Evolutionary conservation across 306 rosid species (phyloP).

Genomic region (Corylus heterophylla): DNA sequence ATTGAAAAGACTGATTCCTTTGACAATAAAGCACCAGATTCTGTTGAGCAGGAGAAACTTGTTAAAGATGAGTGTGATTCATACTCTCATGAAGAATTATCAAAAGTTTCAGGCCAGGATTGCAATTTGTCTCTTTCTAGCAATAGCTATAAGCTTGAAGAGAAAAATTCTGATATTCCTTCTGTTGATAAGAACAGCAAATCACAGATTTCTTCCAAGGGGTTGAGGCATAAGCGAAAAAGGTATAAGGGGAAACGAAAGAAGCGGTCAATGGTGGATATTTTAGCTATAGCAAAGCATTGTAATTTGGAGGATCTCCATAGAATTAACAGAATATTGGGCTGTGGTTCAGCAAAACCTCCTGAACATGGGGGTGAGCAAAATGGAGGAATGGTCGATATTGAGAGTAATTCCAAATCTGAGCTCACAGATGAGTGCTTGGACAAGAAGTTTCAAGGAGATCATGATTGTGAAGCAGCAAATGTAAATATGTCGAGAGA

Average conservation of each 20-base stretch:
- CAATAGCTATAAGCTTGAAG: slow-evolving; percentile 27
- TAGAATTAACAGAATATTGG: slow-evolving; percentile 34
- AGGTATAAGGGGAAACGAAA: slow-evolving; percentile 40
- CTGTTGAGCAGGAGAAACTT: slow-evolving; percentile 13
- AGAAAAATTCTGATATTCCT: slow-evolving; percentile 22
- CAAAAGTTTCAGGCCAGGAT: slow-evolving; percentile 30
- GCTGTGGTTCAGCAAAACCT: slow-evolving; percentile 11
- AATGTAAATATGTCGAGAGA: slow-evolving; percentile 18
- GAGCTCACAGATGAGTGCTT: slow-evolving; percentile 32
- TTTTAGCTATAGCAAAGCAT: slow-evolving; percentile 47
- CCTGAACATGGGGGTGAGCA: slow-evolving; percentile 31
- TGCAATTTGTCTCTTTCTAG: slow-evolving; percentile 23
- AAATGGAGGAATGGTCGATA: slow-evolving; percentile 17
- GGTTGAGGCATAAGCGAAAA: slow-evolving; percentile 32
- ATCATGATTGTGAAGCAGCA: slow-evolving; percentile 23
- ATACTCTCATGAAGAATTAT: slow-evolving; percentile 23
- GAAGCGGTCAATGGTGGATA: slow-evolving; percentile 52
- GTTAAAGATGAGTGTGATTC: slow-evolving; percentile 22
- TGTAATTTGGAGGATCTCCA: slow-evolving; percentile 42
- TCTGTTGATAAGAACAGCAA: slow-evolving; percentile 21
- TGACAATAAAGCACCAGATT: slow-evolving; percentile 12
- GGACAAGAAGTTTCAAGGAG: slow-evolving; percentile 23
- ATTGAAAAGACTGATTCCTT: slow-evolving; percentile 19
- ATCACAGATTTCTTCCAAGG: slow-evolving; percentile 17
- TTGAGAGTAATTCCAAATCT: slow-evolving; percentile 32